Conservation (phyloP, 2,329 filamentous ascomycete species). For the Aspergillus alliaceus region DNA sequence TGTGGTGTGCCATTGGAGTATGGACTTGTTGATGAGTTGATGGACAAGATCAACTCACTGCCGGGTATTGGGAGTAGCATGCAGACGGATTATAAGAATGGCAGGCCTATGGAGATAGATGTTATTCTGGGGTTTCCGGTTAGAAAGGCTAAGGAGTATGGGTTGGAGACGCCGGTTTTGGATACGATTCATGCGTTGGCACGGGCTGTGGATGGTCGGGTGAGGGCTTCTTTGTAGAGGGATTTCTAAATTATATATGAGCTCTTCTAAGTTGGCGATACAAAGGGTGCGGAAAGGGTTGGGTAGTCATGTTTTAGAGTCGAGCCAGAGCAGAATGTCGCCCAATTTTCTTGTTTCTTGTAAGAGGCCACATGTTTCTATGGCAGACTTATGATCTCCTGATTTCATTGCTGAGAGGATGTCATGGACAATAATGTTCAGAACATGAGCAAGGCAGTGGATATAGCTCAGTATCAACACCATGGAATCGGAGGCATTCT, state of each 20-base stretch:
- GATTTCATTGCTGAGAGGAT: no score
- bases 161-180: slow-evolving; percentile 41
- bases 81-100: slow-evolving; percentile 45
- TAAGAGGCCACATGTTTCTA: no score
- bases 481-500: no score
- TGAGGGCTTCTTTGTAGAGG: not conserved
- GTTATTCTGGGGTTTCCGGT: slow-evolving; percentile 48
- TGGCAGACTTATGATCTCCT: no score
- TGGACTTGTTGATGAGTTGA: slow-evolving; percentile 38
- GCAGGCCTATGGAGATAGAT: slow-evolving; percentile 47
- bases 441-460: no score
- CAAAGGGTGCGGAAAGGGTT: no score
- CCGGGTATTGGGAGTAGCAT: slow-evolving; percentile 46
- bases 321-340: no score
- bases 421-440: no score
- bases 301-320: no score
- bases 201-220: slow-evolving; percentile 25
- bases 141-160: slow-evolving; percentile 39
- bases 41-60: slow-evolving; percentile 41
- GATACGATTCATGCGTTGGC: slow-evolving; percentile 40
- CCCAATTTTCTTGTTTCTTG: no score
- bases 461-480: no score
- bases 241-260: not conserved
- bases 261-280: not conserved
- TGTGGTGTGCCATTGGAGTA: slow-evolving; percentile 41